Base-by-base conservation (phyloP, 225 moss, liverwort and hornwort genomes). In the Physcomitrium patens region DNA sequence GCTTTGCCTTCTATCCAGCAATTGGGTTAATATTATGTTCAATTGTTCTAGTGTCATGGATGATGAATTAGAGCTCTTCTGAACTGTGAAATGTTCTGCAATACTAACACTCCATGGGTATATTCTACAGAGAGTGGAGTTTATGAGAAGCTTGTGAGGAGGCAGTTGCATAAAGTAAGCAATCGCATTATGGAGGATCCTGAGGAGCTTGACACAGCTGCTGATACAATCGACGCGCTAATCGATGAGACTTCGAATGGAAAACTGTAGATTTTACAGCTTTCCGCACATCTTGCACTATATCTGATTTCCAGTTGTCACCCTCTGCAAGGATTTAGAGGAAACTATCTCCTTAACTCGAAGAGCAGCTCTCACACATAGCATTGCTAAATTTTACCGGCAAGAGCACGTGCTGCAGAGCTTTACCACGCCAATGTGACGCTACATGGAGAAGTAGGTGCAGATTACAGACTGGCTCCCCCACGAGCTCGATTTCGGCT, bases 91-190 rank as follows among this genome's bases (percentile, higher is more conserved):
- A 23, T 70, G 16, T 65, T 53, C 27, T 56, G 2, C 3, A 5
- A 60, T 46, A 54, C 47, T 76, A 27, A 76, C 59, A n/a, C 3
- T 15, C 12, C 7, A 9, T 16, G 20, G 49, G 26, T 71, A 10
- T 27, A 12, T 57, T 58, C 13, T 61, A 19, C 86, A 89, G 89
- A 83, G 73, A 88, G 89, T 20, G 99, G 99, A 41, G 99, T 99
- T 16, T 99, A 99, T 76, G 95, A 99, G 68, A 95, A 86, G 78
- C 89, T 99, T 48, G 99, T 99, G 23, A 87, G 93, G 84, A 90
- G 99, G 85, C 99, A 99, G 82, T 71, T 99, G 73, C 87, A 92
- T 78, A 97, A 92, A 86, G 91, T 91, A 75, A 91, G 84, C 46
- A 79, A 90, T 70, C 79, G 65, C 47, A 90, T 90, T 62, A n/a